Percentiles rank a stretch among this genome's conserved stretches.
Evolutionary conservation across 2,329 filamentous ascomycete species (phyloP).

Genomic region (Cercospora janseana): DNA sequence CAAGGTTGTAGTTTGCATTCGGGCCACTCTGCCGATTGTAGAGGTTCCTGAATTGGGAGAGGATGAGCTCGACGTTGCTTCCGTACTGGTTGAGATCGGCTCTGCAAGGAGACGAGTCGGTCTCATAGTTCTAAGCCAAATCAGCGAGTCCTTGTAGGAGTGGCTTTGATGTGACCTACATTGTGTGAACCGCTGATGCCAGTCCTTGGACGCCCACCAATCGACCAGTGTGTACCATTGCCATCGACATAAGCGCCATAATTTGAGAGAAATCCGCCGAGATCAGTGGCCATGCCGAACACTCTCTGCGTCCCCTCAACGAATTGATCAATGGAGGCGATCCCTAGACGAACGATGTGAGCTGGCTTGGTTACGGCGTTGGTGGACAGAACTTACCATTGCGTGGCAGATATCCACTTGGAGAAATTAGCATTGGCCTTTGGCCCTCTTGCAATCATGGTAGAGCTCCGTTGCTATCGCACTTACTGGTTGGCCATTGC

Average conservation of each 20-base stretch:
- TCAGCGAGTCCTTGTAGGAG: neutral
- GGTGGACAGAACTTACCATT: constrained; percentile 17
- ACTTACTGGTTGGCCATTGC: constrained; percentile 19
- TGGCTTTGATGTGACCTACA: constrained; percentile 3
- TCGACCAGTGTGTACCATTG: constrained; percentile 25
- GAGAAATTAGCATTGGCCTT: neutral
- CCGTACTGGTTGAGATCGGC: constrained; percentile 36
- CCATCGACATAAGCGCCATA: constrained; percentile 25
- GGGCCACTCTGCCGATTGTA: constrained; percentile 29
- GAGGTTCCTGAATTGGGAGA: constrained; percentile 27
- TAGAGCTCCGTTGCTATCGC: neutral
- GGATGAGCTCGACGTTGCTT: constrained; percentile 21
- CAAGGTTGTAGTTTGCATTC: constrained; percentile 34
- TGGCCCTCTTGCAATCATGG: neutral
- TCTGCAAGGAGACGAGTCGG: constrained; percentile 36
- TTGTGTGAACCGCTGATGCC: constrained; percentile 35
- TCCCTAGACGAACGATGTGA: constrained; percentile 29
- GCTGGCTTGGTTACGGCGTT: constrained; percentile 10
- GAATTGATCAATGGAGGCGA: constrained; percentile 39
- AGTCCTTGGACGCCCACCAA: constrained; percentile 24
- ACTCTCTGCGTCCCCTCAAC: constrained; percentile 31
- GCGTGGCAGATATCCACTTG: constrained; percentile 29
- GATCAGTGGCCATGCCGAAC: constrained; percentile 36
- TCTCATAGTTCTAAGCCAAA: constrained; percentile 34
- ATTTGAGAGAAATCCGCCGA: constrained; percentile 23